These are phyloP conservation scores for Chaetothyriales sp. DNA, from an alignment of 2,329 filamentous ascomycete species.

Conservation along the genomic window DNA sequence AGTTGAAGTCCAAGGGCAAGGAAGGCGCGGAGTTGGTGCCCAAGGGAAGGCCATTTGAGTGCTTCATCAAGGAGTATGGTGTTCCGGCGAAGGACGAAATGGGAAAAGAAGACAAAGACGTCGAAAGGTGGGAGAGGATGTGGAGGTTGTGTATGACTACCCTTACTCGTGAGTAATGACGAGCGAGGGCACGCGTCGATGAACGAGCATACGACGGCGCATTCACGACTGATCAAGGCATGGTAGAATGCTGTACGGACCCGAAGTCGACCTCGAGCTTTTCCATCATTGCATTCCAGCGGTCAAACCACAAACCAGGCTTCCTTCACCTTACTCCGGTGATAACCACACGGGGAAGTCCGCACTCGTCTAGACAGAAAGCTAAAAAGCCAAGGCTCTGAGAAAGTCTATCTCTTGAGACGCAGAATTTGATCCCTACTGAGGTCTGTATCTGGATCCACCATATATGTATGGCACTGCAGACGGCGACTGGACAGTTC, in stretches of 20 bases:
- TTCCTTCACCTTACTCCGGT: background rate
- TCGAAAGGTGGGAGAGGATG: slow-evolving; percentile 45
- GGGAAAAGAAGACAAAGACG: slow-evolving; percentile 2
- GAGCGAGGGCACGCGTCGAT: background rate
- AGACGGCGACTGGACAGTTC: background rate
- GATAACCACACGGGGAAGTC: background rate
- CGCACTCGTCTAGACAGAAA: background rate
- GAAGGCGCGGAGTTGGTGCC: slow-evolving; percentile 13
- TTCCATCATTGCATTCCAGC: background rate
- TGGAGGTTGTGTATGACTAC: slow-evolving; percentile 54
- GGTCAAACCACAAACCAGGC: background rate
- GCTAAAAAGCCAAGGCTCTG: background rate
- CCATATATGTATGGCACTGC: background rate
- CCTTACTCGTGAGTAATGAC: slow-evolving; percentile 26
- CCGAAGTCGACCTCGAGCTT: background rate
- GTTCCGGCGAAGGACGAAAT: slow-evolving; percentile 29
- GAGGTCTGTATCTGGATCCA: background rate
- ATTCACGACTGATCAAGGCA: too few relatives aligned
- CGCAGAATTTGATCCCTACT: background rate
- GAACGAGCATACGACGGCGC: background rate
- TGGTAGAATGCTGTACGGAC: background rate
- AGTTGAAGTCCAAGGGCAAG: slow-evolving; percentile 10
- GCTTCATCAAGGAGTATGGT: slow-evolving; percentile 60
- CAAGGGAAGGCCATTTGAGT: slow-evolving; percentile 48
- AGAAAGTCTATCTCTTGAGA: background rate